Percentiles rank a stretch among this genome's conserved stretches.
phyloP scores from a whole-genome alignment of 352 stramenopile species.

The Ophiocytium majus region DNA sequence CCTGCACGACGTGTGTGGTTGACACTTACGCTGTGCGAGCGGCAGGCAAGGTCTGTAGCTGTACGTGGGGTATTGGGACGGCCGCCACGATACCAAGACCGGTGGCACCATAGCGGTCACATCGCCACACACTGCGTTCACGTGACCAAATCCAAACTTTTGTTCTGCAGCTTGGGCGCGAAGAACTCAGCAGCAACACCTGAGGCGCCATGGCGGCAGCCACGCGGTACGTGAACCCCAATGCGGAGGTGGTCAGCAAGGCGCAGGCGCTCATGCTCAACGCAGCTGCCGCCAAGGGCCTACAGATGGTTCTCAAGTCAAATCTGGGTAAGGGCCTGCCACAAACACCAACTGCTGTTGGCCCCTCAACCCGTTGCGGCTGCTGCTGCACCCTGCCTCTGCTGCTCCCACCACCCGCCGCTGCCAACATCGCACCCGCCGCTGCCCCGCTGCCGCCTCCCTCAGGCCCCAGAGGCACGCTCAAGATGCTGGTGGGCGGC shows the following conservation, averaged over 20 bases:
- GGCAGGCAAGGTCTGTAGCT: too few species aligned
- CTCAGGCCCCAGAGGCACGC: conserved; percentile 86
- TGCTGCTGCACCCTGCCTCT: not conserved
- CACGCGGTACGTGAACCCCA: conserved; percentile 60
- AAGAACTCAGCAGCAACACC: conserved; percentile 30
- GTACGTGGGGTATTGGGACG: too few species aligned
- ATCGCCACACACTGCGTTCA: too few species aligned
- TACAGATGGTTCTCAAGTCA: conserved; percentile 83
- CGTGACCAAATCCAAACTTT: too few species aligned
- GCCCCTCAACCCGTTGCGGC: not conserved
- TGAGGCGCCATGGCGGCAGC: conserved; percentile 51
- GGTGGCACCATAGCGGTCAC: too few species aligned
- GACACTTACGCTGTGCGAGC: too few species aligned
- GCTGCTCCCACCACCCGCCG: too few species aligned
- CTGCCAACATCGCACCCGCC: not conserved
- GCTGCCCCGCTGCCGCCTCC: conserved; percentile 60
- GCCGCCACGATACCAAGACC: too few species aligned
- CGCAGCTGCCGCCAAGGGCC: conserved; percentile 90
- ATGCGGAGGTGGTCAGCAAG: conserved; percentile 91
- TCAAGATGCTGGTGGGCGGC: conserved; percentile 99
- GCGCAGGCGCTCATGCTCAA: conserved; percentile 93
- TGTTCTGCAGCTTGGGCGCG: too few species aligned
- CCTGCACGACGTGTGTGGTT: too few species aligned
- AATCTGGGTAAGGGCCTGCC: conserved; percentile 64
- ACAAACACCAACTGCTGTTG: too few species aligned